Evolutionary conservation across 805 yeast species (phyloP), one percentile per base, ranked within the genome.

Genomic region (Sugiyamaella floridensis): DNA sequence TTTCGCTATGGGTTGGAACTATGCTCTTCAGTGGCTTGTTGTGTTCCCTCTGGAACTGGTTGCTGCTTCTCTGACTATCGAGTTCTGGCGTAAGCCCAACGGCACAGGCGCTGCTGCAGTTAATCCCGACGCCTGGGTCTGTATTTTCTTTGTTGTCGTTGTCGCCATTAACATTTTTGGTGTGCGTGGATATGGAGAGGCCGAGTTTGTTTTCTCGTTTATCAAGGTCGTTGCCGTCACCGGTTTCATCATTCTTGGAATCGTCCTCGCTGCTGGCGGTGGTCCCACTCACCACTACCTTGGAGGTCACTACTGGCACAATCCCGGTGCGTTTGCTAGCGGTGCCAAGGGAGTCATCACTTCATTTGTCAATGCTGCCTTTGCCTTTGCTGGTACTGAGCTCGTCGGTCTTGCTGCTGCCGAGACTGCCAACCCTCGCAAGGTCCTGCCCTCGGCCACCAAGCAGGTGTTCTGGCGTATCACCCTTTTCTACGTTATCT

Each of bases 381-480:
- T 79, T 60, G 77, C 79, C 52, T 79, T 79, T 60, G 80, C 83
- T 34, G 88, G 88, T 57, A 76, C 84, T 19, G 88, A 83, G 65
- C 70, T 83, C 60, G 78, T 77, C 43, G 84, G 86, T 47, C 71
- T 84, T 47, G 82, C 86, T 15, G 83, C 87, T 32, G 86, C 87
- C 7, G 89, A 84, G 66, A 71, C 85, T 18, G 75, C 69, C 46
- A 78, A 83, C 63, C 88, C 89, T 49, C 72, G 85, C 60, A 72
- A 71, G 47, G 67, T 83, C 11, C 73, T 83, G 51, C 88, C 88
- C 44, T 75, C 75, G 53, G 87, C 89, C 45, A 78, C 82, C 52
- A 83, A 83, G 65, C 87, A 84, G 67, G 85, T 83, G 1, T 83
- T 85, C 67, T 83, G 88, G 87, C 73, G 89, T 69, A 82, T 84